Evolutionary conservation across 2,329 filamentous ascomycete genomes (phyloP).

Genomic region (Colletotrichum horii): DNA sequence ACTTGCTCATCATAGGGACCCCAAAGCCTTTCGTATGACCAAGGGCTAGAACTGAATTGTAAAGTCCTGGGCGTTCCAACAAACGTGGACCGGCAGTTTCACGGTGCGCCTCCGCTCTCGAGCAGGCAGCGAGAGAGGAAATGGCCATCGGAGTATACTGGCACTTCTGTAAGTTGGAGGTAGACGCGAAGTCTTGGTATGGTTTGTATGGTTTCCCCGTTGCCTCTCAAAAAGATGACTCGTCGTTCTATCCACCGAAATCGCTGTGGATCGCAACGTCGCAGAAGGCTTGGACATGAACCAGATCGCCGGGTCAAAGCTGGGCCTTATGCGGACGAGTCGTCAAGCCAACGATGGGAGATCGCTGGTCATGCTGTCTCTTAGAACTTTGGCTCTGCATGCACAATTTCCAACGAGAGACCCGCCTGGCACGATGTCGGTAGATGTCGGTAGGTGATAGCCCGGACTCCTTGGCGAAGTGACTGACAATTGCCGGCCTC

Average conservation of each 20-base stretch:
- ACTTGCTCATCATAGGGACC: background rate
- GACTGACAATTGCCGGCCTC: background rate
- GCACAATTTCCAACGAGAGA: background rate
- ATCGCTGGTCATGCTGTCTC: background rate
- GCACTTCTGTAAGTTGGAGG: background rate
- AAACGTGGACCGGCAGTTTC: background rate
- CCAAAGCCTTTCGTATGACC: background rate
- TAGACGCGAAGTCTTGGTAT: background rate
- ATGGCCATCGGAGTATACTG: background rate
- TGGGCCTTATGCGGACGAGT: background rate
- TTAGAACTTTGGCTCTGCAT: background rate
- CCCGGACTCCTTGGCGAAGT: background rate
- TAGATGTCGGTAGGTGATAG: background rate
- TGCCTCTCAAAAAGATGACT: background rate
- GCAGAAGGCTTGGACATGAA: background rate
- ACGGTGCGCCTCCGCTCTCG: background rate
- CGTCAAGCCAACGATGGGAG: background rate
- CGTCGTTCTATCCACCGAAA: background rate
- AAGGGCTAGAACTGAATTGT: background rate
- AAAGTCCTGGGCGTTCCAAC: background rate
- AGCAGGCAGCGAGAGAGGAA: background rate
- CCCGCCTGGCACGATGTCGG: background rate
- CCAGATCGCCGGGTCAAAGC: background rate
- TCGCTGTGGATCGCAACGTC: background rate
- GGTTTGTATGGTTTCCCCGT: background rate